Evolutionary conservation across 257 asterid species (phyloP), one percentile per base, ranked within the genome.

Genomic region (Plantago elongata): DNA sequence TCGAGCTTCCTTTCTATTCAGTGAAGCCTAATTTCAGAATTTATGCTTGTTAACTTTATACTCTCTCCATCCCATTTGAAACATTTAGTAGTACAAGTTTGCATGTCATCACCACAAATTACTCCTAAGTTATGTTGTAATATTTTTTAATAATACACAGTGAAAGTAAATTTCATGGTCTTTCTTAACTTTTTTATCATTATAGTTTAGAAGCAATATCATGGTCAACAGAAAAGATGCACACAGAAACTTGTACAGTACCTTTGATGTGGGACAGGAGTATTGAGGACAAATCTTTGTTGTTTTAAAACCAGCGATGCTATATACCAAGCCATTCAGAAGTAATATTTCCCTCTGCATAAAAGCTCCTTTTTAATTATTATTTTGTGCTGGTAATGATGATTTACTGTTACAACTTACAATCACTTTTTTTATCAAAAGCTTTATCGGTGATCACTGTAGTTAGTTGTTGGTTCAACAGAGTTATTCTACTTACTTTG

Each of bases 231-330:
- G 27, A 22, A 22, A 22, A 22, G 27, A 22, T 22, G 27, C 27
- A 2, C 27, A 22, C 27, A 22, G 27, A 22, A 22, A 22, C 27
- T 22, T 22, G 27, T 22, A n/a, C n/a, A n/a, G n/a, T n/a, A n/a
- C n/a, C n/a, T n/a, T n/a, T n/a, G n/a, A n/a, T n/a, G n/a, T n/a
- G n/a, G n/a, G n/a, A n/a, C n/a, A n/a, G n/a, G n/a, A 22, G 27
- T 22, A 22, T 50, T 59, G 43, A 29, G 47, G 45, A 22, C 37
- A 56, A 38, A 42, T 38, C 49, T 29, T 13, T 61, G 18, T 38
- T 62, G 16, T n/a, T 16, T 57, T 51, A 55, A 56, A 66, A 54
- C 42, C 30, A 60, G 40, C 45, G 46, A 51, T 50, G n/a, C 45
- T 14, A 17, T 49, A n/a, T 67, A 50, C 34, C 45, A 17, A 9